Base-by-base conservation (phyloP, 257 asterid genomes). In the Nicotiana paniculata region DNA sequence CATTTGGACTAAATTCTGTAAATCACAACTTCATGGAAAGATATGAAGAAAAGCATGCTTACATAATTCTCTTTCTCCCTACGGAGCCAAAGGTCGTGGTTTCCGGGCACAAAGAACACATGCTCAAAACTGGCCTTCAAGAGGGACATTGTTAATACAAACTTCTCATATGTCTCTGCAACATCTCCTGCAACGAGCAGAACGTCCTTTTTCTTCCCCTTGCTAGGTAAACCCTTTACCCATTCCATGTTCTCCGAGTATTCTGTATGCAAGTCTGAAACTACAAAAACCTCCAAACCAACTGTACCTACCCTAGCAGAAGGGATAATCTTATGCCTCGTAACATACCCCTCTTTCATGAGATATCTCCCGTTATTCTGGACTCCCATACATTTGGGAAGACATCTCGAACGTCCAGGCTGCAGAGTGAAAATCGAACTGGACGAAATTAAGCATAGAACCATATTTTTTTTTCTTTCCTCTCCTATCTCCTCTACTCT, bases 1-100 rank as follows among this genome's bases (percentile, higher is more conserved):
- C 4, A 26, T 3, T 28, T 51, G 63, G 51, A 28, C 64, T 51
- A 51, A 28, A 51, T 28, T 51, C 43, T 48, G 80, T 6, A 6
- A 51, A 51, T 48, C 18, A 75, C 59, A 51, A 51, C 79, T 28
- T 48, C 74, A 24, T 39, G 75, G 75, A 39, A 39, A 3, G 17
- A 12, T 15, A 59, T 62, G 72, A 48, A 54, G 68, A 81, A 4
- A 65, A 69, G 5, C 61, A 16, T 77, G 83, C 90, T 86, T 88
- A 93, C 97, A 55, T 79, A 83, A 76, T 86, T 86, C 69, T 46
- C 81, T 46, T 81, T 85, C 63, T 92, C 93, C 82, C 92, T 77
- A 16, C 97, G 96, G 82, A 93, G 94, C 98, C 97, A 94, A 57
- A 94, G 92, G 85, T 94, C 98, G 67, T 94, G 97, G 84, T 94